These are phyloP conservation scores for Penicillium desertorum DNA, from an alignment of 495 filamentous ascomycete species.

Conservation along the genomic window DNA sequence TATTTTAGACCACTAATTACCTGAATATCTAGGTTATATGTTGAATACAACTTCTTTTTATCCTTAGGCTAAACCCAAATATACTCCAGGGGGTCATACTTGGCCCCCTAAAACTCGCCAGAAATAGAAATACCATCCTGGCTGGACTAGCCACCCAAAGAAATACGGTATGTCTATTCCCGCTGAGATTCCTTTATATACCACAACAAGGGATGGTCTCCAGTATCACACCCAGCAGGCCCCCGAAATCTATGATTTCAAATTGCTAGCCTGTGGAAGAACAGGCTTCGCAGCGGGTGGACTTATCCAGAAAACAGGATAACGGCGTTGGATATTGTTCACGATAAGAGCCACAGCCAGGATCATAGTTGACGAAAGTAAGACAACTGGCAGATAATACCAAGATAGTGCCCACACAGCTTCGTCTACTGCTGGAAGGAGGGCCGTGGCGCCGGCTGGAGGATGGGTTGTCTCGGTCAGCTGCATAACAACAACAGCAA, in stretches of 20 bases:
- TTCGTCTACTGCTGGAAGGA: background rate
- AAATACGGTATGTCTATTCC: background rate
- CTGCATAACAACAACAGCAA: background rate
- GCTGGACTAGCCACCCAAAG: background rate
- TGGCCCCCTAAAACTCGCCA: background rate
- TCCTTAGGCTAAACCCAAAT: no score
- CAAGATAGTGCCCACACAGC: background rate
- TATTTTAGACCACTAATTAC: no score
- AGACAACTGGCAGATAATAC: background rate
- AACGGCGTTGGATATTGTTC: background rate
- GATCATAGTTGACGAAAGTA: background rate
- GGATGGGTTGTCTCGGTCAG: background rate
- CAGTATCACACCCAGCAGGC: background rate
- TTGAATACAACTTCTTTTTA: no score
- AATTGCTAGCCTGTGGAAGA: background rate
- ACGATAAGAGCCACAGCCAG: background rate
- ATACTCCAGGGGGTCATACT: background rate
- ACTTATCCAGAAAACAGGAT: background rate
- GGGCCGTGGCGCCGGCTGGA: background rate
- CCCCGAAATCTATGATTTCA: background rate
- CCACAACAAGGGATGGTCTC: background rate
- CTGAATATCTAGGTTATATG: no score
- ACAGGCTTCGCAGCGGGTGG: background rate
- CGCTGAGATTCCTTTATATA: background rate
- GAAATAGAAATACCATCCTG: no score